Conservation (phyloP, 2,329 filamentous ascomycete species). For the Dothideomycetes sp. region DNA sequence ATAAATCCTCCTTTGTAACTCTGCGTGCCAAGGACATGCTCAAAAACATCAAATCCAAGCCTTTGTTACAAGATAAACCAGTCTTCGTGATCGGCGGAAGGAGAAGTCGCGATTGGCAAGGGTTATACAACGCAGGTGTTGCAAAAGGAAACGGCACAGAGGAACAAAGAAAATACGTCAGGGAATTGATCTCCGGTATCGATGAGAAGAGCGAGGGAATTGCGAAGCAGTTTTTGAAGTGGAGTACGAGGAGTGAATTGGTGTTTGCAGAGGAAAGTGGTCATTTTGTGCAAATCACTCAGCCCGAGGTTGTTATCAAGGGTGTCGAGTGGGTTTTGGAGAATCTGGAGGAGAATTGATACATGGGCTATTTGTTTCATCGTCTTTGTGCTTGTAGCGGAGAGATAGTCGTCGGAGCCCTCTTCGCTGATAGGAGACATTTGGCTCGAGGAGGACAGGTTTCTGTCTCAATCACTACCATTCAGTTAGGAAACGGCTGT, state of each 20-base stretch:
- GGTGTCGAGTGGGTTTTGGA: conserved; percentile 28
- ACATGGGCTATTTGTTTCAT: too few relatives aligned
- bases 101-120: conserved; percentile 24
- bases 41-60: conserved; percentile 20
- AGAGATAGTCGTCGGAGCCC: too few relatives aligned
- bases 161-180: conserved; percentile 23
- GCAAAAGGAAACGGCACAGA: conserved; percentile 26
- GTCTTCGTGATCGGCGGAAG: conserved; percentile 23
- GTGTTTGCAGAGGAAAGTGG: conserved; percentile 27
- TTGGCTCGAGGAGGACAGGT: too few relatives aligned
- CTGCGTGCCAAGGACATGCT: conserved; percentile 22
- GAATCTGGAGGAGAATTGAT: too few relatives aligned
- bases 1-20: conserved; percentile 22
- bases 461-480: too few relatives aligned
- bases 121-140: conserved; percentile 26
- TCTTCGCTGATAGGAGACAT: too few relatives aligned
- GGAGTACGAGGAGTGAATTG: conserved; percentile 24
- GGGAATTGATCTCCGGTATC: conserved; percentile 22
- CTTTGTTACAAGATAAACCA: conserved; percentile 18
- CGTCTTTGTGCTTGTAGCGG: too few relatives aligned
- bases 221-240: conserved; percentile 22
- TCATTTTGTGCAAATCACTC: conserved; percentile 29
- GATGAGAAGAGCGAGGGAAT: conserved; percentile 25
- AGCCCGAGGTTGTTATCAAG: conserved; percentile 29
- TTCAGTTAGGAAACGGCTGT: too few relatives aligned